Evolutionary conservation across 192 early-diverging fungal genomes (phyloP).

Genomic region (Podila verticillata): DNA sequence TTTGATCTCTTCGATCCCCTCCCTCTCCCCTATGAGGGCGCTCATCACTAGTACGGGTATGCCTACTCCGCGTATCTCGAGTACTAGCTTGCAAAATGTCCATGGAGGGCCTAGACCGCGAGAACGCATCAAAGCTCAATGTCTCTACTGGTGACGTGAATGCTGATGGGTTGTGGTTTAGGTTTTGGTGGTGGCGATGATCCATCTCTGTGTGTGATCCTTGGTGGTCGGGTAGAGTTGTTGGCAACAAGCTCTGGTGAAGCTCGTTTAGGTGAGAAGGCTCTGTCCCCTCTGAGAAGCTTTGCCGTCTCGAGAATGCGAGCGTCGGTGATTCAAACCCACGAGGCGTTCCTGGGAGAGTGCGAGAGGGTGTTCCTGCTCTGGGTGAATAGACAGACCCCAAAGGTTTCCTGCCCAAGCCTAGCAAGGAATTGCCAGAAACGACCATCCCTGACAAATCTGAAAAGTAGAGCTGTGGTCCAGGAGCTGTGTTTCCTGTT

Average conservation of each 20-base stretch:
- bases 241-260: neutral
- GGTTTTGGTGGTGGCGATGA: neutral
- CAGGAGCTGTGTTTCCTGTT: neutral
- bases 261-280: neutral
- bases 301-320: slow-evolving; percentile 32
- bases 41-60: too few species aligned
- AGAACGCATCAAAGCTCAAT: slow-evolving; percentile 30
- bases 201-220: neutral
- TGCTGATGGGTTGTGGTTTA: neutral
- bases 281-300: slow-evolving; percentile 29
- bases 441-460: slow-evolving; percentile 33
- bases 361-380: slow-evolving; percentile 32
- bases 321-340: slow-evolving; percentile 46
- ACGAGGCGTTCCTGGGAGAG: slow-evolving; percentile 34
- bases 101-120: neutral
- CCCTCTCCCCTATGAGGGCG: too few species aligned
- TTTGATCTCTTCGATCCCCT: neutral
- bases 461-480: slow-evolving; percentile 29
- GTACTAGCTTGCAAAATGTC: slow-evolving; percentile 15
- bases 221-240: neutral
- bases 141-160: slow-evolving; percentile 36
- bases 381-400: slow-evolving; percentile 8
- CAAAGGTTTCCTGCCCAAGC: slow-evolving; percentile 5
- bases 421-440: slow-evolving; percentile 36
- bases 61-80: slow-evolving; percentile 7